Base-by-base conservation (phyloP, 1,284 basidiomycete genomes). In the Austroboletus novae-zelandiae region DNA sequence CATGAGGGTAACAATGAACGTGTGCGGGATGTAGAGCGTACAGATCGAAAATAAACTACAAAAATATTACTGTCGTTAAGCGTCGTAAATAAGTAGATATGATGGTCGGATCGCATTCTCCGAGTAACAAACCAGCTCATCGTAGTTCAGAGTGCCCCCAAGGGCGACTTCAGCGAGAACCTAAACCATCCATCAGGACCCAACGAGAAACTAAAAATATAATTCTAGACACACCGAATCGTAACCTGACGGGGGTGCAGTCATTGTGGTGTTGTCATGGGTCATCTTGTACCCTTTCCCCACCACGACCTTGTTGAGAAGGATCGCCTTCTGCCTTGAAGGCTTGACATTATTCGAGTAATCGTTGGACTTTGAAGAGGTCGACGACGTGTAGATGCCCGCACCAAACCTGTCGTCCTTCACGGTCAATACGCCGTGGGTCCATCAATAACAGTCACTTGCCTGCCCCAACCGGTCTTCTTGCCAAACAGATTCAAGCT, bases 381-480 rank as follows among this genome's bases (percentile, higher is more conserved):
- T 75, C 20, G 72, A 72, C 9, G 72, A 75, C 5, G 73, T 74
- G 40, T 67, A 74, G 39, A 67, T 69, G 31, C 65, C 65, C 3
- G 66, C 76, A 36, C 84, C 84, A 48, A 84, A 85, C 53, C 81
- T 81, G 46, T 13, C 41, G 20, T 40, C 40, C 41, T 10, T 39
- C 43, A 36, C 11, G 29, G 43, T 59, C 35, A 56, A 52, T 32
- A 55, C 31, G 14, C 9, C 15, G 37, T 15, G 0, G 31, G n/a
- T 1, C 34, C 23, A 31, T 9, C 39, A 43, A 48, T 9, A 47
- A 25, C 13, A 37, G 36, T 39, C 29, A 55, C 69, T 51, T 61
- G 77, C 78, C 81, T 76, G 58, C 83, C 80, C 80, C 81, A 84
- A 11, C 79, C 79, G 9, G 82, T 84, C 70, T 83, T 83, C 69